A percentile compares a stretch with the other conserved stretches of the same genome.
Evolutionary conservation across 495 filamentous ascomycete genomes (phyloP).

Genomic region (Copromyces sp.): DNA sequence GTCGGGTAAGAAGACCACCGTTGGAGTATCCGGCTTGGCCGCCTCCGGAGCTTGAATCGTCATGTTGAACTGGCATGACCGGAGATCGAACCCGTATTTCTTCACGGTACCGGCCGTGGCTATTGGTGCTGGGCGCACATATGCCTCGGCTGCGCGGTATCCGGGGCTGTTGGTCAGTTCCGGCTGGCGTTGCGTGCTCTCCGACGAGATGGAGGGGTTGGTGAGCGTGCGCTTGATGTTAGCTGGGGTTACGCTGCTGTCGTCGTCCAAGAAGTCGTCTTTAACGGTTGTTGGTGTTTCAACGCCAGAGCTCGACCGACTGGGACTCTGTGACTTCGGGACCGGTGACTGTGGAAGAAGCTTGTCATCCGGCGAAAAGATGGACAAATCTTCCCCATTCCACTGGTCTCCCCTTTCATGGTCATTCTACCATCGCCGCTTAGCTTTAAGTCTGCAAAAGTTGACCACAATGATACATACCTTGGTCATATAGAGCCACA

Average conservation of each 20-base stretch:
- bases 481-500: constrained; percentile 77
- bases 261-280: constrained; percentile 30
- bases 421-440: constrained; percentile 47
- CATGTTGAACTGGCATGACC: constrained; percentile 62
- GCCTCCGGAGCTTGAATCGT: constrained; percentile 44
- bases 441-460: background rate
- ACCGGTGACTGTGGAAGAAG: constrained; percentile 47
- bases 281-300: background rate
- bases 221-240: constrained; percentile 67
- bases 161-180: constrained; percentile 52
- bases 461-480: constrained; percentile 29
- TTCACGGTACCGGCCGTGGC: constrained; percentile 56
- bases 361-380: constrained; percentile 73
- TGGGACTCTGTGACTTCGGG: constrained; percentile 28
- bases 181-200: constrained; percentile 37
- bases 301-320: constrained; percentile 15
- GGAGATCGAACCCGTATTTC: constrained; percentile 68
- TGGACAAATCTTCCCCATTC: constrained; percentile 96
- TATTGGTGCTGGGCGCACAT: constrained; percentile 76
- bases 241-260: constrained; percentile 48
- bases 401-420: constrained; percentile 89
- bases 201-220: constrained; percentile 59
- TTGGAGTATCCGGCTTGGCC: constrained; percentile 52
- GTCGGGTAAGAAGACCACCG: constrained; percentile 78
- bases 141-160: constrained; percentile 85